Base-by-base conservation (phyloP, 768 basidiomycete species). In the Pleurotus sapidus region DNA sequence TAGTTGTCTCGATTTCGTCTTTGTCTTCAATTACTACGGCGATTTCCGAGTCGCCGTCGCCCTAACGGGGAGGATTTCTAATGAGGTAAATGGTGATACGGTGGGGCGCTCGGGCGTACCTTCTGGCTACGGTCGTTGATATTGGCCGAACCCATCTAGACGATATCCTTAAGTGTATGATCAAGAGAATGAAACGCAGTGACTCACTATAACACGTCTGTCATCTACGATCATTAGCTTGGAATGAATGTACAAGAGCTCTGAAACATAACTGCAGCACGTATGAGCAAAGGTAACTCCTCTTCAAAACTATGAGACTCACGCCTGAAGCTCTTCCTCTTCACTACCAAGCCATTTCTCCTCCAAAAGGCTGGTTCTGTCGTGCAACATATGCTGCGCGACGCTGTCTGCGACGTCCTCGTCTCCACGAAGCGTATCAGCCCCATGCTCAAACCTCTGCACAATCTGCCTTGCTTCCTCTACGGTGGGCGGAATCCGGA, bases 201-300 rank as follows among this genome's bases (percentile, higher is more conserved):
- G 1, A 79, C 90, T 51, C 63, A 93, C 91, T 61, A 98, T 93
- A 46, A 97, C 94, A 37, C 87, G 79, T 30, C 84, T 79, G 67
- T 98, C 95, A 65, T 97, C 95, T 37, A 97, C 92, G 54, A 96
- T 91, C 95, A 97, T 96, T 23, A 96, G 68, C 75, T 94, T 94
- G 20, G 84, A 85, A 68, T 94, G 92, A 58, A 94, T 93, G 63
- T 93, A 93, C 18, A 89, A 71, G 63, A 89, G 60, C 71, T 92
- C 88, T n/a, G 87, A 85, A 17, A 91, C 84, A 70, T 91, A 93
- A 54, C 89, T 89, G 60, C 24, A n/a, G 43, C 55, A 38, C 49
- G 49, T 50, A 54, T 43, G 24, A 56, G 57, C 56, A 57, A 65
- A 20, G 20, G 20, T 65, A 58, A 58, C 24, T n/a, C 59, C 43